These are phyloP conservation scores for Xanthoceras sorbifolium DNA, from an alignment of 345 rosid genomes.

Conservation along the genomic window DNA sequence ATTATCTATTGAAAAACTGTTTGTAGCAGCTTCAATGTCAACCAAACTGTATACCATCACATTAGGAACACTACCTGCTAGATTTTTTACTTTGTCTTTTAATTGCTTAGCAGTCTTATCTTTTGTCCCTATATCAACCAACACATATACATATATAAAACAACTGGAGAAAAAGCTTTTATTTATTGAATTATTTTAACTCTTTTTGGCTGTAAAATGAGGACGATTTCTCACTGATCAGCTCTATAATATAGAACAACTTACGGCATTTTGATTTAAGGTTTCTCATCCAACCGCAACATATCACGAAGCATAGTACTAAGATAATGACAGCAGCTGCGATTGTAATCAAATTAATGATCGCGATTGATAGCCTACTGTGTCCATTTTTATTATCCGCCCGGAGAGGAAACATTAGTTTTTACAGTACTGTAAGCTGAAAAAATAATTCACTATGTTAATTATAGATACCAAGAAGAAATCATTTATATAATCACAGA, in stretches of 20 bases:
- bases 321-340: slow-evolving; percentile 24
- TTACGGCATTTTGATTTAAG: slow-evolving; percentile 30
- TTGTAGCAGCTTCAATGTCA: slow-evolving; percentile 36
- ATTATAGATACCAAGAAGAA: background rate
- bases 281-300: slow-evolving; percentile 19
- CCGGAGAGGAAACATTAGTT: too few relatives aligned
- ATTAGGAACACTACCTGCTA: slow-evolving; percentile 19
- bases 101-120: background rate
- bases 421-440: too few relatives aligned
- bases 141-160: too few relatives aligned
- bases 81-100: background rate
- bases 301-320: slow-evolving; percentile 8
- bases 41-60: slow-evolving; percentile 26
- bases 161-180: too few relatives aligned
- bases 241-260: too few relatives aligned
- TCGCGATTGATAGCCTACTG: slow-evolving; percentile 16
- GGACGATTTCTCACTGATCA: background rate
- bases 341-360: slow-evolving; percentile 24
- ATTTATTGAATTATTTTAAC: too few relatives aligned
- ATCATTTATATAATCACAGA: too few relatives aligned
- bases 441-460: background rate
- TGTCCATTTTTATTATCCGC: slow-evolving; percentile 5
- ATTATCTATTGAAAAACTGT: slow-evolving; percentile 34
- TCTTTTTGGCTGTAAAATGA: too few relatives aligned
- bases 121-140: background rate